A percentile compares a stretch with the other conserved stretches of the same genome.
phyloP scores from a whole-genome alignment of 164 flowering plant genomes.

The Saururus chinensis region DNA sequence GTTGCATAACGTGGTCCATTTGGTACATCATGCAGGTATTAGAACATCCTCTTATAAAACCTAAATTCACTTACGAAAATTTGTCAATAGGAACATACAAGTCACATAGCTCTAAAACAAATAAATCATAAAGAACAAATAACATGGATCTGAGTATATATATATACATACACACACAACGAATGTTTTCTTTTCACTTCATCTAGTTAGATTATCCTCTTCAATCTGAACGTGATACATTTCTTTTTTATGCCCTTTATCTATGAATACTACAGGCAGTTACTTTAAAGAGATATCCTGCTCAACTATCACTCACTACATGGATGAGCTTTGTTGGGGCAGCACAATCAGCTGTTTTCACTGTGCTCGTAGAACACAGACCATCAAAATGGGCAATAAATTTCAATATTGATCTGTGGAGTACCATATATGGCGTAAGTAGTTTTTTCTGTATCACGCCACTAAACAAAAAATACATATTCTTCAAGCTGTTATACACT shows the following conservation, averaged over 20 bases:
- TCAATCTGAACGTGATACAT: too few species aligned
- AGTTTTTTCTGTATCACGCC: neutral
- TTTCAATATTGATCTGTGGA: slow-evolving; percentile 55
- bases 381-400: slow-evolving; percentile 56
- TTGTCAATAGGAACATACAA: too few species aligned
- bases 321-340: slow-evolving; percentile 83
- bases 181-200: too few species aligned
- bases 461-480: neutral
- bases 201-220: too few species aligned
- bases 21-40: slow-evolving; percentile 82
- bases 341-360: slow-evolving; percentile 70
- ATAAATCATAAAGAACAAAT: too few species aligned
- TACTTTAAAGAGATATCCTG: slow-evolving; percentile 71
- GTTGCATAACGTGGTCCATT: slow-evolving; percentile 72
- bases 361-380: slow-evolving; percentile 32
- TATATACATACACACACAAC: too few species aligned
- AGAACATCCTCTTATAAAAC: neutral
- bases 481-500: neutral
- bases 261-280: slow-evolving; percentile 37
- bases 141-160: too few species aligned
- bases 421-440: slow-evolving; percentile 51
- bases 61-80: neutral
- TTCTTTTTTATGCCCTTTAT: too few species aligned
- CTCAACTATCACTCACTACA: slow-evolving; percentile 64
- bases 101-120: too few species aligned